Conservation (phyloP, 202 grass and related monocot species). For the Hordeum pubiflorum region DNA sequence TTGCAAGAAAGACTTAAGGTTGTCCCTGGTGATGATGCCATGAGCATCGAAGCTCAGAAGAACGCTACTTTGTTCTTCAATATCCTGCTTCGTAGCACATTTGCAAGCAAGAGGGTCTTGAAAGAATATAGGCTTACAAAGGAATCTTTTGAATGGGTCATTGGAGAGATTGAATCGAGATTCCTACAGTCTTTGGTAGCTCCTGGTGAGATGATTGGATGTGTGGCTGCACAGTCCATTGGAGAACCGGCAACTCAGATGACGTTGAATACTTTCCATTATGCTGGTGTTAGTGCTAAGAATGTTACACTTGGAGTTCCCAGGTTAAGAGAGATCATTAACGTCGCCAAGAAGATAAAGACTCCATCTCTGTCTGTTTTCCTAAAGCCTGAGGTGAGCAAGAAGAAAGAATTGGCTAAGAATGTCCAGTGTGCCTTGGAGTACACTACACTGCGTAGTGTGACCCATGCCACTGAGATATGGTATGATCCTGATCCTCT, state of each 20-base stretch:
- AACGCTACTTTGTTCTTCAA: slow-evolving; percentile 96
- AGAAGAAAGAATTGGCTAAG: slow-evolving; percentile 82
- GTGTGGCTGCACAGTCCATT: slow-evolving; percentile 95
- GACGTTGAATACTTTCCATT: slow-evolving; percentile 95
- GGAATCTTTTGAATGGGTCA: slow-evolving; percentile 98
- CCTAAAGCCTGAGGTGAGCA: slow-evolving; percentile 71
- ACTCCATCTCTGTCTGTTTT: slow-evolving; percentile 89
- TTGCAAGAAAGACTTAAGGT: slow-evolving; percentile 90
- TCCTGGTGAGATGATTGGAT: slow-evolving; percentile 98
- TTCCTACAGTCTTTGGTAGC: slow-evolving; percentile 91
- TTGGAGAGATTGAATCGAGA: slow-evolving; percentile 93
- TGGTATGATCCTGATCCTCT: slow-evolving; percentile 96
- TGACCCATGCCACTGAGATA: slow-evolving; percentile 92
- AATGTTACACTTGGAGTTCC: slow-evolving; percentile 99
- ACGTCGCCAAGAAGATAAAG: slow-evolving; percentile 99
- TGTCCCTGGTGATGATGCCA: slow-evolving; percentile 89
- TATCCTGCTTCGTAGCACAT: slow-evolving; percentile 87
- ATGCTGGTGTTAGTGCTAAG: slow-evolving; percentile 99
- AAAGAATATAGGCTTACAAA: slow-evolving; percentile 90
- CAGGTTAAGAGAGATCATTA: slow-evolving; percentile 92
- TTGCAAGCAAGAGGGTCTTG: slow-evolving; percentile 90
- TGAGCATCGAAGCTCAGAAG: slow-evolving; percentile 96
- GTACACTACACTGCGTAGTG: slow-evolving; percentile 88
- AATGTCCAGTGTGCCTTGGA: slow-evolving; percentile 98
- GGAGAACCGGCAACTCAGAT: slow-evolving; percentile 97